Evolutionary conservation across 2,329 filamentous ascomycete genomes (phyloP).

Genomic region (Colletotrichum cereale): DNA sequence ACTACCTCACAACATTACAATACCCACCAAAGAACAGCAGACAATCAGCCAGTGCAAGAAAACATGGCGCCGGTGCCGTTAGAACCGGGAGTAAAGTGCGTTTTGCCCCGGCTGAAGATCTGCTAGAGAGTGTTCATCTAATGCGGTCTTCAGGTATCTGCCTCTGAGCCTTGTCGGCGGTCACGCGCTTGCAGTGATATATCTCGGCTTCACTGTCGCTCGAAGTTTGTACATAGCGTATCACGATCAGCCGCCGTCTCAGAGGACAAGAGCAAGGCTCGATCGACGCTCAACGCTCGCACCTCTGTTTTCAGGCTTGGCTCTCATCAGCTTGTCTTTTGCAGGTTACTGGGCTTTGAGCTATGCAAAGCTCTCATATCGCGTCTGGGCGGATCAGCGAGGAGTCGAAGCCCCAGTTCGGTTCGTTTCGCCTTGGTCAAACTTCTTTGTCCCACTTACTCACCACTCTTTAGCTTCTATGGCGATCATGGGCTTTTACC

Average conservation of each 20-base stretch:
- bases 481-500: conserved; percentile 53
- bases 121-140: conserved; percentile 11
- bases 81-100: conserved; percentile 43
- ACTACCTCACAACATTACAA: not conserved
- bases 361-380: conserved; percentile 62
- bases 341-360: conserved; percentile 58
- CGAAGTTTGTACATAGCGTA: conserved; percentile 45
- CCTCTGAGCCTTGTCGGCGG: conserved; percentile 38
- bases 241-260: conserved; percentile 49
- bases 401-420: conserved; percentile 53
- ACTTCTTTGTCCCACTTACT: conserved; percentile 25
- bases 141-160: conserved; percentile 41
- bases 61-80: conserved; percentile 46
- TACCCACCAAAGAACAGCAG: not conserved
- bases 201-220: conserved; percentile 42
- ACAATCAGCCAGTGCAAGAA: not conserved
- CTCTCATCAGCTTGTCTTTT: conserved; percentile 57
- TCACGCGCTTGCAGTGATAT: conserved; percentile 41
- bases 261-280: conserved; percentile 51
- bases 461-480: conserved; percentile 42
- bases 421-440: conserved; percentile 44
- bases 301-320: conserved; percentile 57
- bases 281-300: conserved; percentile 46
- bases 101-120: not conserved
- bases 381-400: conserved; percentile 60